These are phyloP conservation scores for Datisca glomerata DNA, from an alignment of 306 rosid genomes.

Conservation along the genomic window DNA sequence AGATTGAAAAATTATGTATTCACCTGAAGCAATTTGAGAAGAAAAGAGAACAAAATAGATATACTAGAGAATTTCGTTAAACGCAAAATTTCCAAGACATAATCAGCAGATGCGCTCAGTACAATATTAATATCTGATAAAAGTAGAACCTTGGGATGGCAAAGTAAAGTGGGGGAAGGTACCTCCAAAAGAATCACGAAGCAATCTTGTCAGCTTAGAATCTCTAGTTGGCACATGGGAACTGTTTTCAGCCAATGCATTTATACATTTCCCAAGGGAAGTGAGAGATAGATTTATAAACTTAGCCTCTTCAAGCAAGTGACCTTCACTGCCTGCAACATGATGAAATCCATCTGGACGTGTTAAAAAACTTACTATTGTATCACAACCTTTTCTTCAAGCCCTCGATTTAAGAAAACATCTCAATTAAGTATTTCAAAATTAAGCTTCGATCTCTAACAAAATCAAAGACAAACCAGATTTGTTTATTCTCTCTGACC, in stretches of 20 bases:
- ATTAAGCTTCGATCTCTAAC: constrained; percentile 1
- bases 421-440: background rate
- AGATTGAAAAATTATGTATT: constrained; percentile 1
- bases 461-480: constrained; percentile 33
- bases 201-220: constrained; percentile 69
- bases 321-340: constrained; percentile 61
- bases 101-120: no score
- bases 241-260: constrained; percentile 64
- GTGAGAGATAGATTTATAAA: constrained; percentile 63
- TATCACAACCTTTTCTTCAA: background rate
- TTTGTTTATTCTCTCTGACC: constrained; percentile 66
- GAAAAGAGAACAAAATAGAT: background rate
- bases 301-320: constrained; percentile 60
- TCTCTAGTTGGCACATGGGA: constrained; percentile 62
- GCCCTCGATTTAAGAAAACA: background rate
- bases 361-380: constrained; percentile 1
- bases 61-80: background rate
- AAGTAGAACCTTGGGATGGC: no score
- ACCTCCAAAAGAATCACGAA: constrained; percentile 83
- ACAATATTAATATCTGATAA: no score
- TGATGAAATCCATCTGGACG: constrained; percentile 10
- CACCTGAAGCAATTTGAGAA: constrained; percentile 2
- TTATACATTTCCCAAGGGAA: constrained; percentile 70
- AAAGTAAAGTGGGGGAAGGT: background rate
- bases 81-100: background rate